Conservation (phyloP, 2,329 filamentous ascomycete species). For the Penicillium sp. region DNA sequence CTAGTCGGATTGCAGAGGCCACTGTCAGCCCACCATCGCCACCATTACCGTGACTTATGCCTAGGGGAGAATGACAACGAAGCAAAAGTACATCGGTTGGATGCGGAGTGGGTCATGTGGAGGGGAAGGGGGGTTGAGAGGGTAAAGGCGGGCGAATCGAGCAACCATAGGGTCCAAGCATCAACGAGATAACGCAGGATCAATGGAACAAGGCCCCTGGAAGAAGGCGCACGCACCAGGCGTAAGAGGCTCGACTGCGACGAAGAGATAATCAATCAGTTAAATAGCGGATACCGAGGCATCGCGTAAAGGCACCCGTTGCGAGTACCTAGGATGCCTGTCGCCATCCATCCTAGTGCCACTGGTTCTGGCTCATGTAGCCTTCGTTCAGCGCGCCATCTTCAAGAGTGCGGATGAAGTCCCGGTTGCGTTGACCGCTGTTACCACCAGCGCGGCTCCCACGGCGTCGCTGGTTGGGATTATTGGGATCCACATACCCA, state of each 20-base stretch:
- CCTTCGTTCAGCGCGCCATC: constrained; percentile 93
- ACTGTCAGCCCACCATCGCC: background rate
- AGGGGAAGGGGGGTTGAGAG: background rate
- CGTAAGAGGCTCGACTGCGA: constrained; percentile 12
- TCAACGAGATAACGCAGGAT: constrained; percentile 13
- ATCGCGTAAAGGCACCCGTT: background rate
- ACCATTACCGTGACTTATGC: constrained; percentile 9
- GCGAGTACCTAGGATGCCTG: background rate
- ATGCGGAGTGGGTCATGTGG: constrained; percentile 1
- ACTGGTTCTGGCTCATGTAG: constrained; percentile 79
- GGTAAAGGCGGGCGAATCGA: constrained; percentile 13
- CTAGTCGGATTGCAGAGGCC: background rate
- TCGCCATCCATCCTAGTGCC: constrained; percentile 55
- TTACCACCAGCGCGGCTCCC: constrained; percentile 68
- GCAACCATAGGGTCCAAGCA: constrained; percentile 19
- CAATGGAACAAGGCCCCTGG: constrained; percentile 15
- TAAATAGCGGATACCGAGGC: constrained; percentile 4
- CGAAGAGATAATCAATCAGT: constrained; percentile 4
- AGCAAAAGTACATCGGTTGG: constrained; percentile 4
- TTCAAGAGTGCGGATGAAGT: constrained; percentile 94
- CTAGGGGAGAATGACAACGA: background rate
- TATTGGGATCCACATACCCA: constrained; percentile 70
- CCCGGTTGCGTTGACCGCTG: constrained; percentile 63
- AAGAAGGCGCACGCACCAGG: constrained; percentile 13
- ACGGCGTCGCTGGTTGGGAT: constrained; percentile 68